phyloP scores from a whole-genome alignment of 2,329 filamentous ascomycete species.

The Phialocephala sp. region DNA sequence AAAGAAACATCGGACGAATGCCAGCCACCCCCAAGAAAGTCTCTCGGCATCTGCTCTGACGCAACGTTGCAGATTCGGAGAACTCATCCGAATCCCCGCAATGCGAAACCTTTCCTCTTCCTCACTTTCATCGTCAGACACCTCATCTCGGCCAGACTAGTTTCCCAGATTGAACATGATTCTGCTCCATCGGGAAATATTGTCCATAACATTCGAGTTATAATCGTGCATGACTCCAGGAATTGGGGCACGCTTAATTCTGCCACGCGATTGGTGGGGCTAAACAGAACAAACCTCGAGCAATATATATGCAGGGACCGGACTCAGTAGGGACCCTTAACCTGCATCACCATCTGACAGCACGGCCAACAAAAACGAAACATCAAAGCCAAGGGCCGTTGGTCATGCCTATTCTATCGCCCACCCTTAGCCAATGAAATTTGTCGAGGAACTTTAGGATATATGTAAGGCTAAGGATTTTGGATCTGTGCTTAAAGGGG shows the following conservation, averaged over 20 bases:
- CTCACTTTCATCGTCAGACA: background rate
- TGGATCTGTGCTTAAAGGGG: background rate
- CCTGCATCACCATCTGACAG: background rate
- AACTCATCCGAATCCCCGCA: background rate
- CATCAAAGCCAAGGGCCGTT: background rate
- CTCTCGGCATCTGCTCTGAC: background rate
- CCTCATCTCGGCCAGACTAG: background rate
- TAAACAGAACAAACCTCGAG: background rate
- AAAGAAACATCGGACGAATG: background rate
- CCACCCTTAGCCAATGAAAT: background rate
- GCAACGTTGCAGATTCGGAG: conserved; percentile 8
- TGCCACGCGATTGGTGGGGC: background rate
- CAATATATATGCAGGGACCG: conserved; percentile 9
- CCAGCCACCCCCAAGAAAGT: background rate
- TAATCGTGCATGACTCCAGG: background rate
- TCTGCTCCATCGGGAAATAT: background rate
- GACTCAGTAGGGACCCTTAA: background rate
- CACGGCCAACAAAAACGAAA: conserved; percentile 1
- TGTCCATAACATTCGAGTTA: background rate
- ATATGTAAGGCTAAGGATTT: background rate
- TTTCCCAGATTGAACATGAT: background rate
- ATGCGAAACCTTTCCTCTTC: background rate
- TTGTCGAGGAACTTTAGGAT: background rate
- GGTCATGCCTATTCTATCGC: background rate
- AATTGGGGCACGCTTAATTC: background rate